phyloP scores from a whole-genome alignment of 1,284 basidiomycete species.

The Coniferiporia sulphurascens region DNA sequence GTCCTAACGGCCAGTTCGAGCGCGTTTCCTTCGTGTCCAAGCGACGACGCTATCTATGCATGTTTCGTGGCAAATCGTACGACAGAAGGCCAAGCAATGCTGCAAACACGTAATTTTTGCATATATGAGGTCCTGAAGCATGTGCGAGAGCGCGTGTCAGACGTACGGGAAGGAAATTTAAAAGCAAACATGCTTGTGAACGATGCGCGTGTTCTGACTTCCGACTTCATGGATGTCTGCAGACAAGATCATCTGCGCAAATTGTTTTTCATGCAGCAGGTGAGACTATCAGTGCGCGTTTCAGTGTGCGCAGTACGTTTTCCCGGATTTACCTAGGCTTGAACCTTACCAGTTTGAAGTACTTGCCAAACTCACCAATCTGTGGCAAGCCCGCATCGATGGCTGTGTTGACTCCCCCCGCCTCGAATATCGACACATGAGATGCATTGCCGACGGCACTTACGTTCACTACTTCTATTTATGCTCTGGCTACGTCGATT shows the following conservation, averaged over 20 bases:
- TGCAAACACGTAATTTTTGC: conserved; percentile 32
- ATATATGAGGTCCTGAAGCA: conserved; percentile 32
- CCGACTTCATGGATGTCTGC: conserved; percentile 44
- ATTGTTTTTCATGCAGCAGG: conserved; percentile 49
- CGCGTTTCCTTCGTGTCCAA: conserved; percentile 26
- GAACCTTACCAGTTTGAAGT: conserved; percentile 40
- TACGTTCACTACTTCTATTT: conserved; percentile 35
- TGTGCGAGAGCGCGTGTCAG: conserved; percentile 12
- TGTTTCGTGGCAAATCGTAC: conserved; percentile 26
- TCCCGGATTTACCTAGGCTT: background rate
- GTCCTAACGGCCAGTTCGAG: conserved; percentile 23
- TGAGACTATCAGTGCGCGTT: conserved; percentile 21
- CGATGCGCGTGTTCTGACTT: conserved; percentile 34
- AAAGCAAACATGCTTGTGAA: conserved; percentile 36
- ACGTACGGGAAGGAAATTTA: conserved; percentile 28
- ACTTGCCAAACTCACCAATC: conserved; percentile 37
- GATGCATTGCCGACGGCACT: conserved; percentile 24
- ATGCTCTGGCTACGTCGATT: conserved; percentile 38
- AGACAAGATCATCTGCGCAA: conserved; percentile 38
- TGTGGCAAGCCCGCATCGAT: conserved; percentile 44
- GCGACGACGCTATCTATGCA: conserved; percentile 35
- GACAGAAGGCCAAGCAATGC: conserved; percentile 22
- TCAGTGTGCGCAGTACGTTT: background rate
- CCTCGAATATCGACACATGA: conserved; percentile 33
- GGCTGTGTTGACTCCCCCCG: conserved; percentile 43